Evolutionary conservation across 23 red algal genomes (phyloP), one percentile per base, ranked within the genome.

Genomic region (Gracilaria vermiculophylla): DNA sequence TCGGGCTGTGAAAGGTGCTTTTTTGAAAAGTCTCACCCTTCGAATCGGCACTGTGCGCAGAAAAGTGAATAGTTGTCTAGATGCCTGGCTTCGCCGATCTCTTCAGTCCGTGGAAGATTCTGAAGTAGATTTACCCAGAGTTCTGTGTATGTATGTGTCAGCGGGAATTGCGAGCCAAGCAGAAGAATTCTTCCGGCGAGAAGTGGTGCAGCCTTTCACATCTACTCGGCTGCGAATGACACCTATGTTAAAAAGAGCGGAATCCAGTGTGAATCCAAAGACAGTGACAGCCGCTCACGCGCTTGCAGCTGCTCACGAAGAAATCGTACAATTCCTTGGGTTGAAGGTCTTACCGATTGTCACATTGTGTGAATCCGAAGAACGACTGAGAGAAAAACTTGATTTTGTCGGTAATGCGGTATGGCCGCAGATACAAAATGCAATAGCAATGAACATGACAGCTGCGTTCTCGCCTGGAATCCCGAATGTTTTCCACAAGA

Each of bases 371-470:
- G 69, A 85, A 66, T 53, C 55, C 2, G 79, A 85, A 62, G 83
- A 82, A 57, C 40, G 78, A 20, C 62, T 95, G 25, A 76, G 43
- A 36, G 69, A 51, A 48, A 60, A 49, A 53, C 80, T 95, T 35
- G 93, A 95, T 56, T 95, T 95, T 91, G 93, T 89, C 28, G 83
- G 87, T 20, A 62, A 60, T 40, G 93, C 85, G 2, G 87, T 95
- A 47, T 95, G 93, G 93, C 93, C 93, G 16, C 84, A 95, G 70
- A 81, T 86, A 27, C 76, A 82, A 53, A 62, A 34, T 32, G 93
- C 81, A 27, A 81, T 95, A 34, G 56, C 81, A 50, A 36, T 62
- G 53, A 71, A 82, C 37, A 90, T 95, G 86, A 41, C 75, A 1
- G 57, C 69, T 17, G 93, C 86, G 32, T 95, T 95, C 55, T 88